Evolutionary conservation across 441 rosid genomes (phyloP), one percentile per base, ranked within the genome.

Genomic region (Macaranga tanarius): DNA sequence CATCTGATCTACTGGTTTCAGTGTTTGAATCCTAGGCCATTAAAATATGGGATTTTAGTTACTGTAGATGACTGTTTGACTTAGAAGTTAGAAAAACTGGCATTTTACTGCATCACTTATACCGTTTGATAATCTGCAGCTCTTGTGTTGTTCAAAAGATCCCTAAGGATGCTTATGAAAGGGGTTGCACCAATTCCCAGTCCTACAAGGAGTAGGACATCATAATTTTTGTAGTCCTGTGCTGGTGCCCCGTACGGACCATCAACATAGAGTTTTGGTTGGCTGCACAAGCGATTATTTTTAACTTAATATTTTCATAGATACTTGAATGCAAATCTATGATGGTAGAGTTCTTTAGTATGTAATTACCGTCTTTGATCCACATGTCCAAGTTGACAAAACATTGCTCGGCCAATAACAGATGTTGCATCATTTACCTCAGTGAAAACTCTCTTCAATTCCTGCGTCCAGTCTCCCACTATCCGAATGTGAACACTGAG

Each of bases 161-260:
- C 98, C 76, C 82, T 89, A 3, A 95, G 90, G 79, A 95, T 90
- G 89, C 99, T 95, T 59, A 95, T 79, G 79, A 93, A 93, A 73
- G 98, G 99, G 57, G 99, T 93, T 28, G 99, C 98, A 71, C 99
- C 99, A 62, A 93, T 95, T 70, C 97, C 99, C 16, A 93, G 85
- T 40, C 99, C 98, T 60, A 93, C 91, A 25, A 93, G 99, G 62
- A 95, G 98, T 81, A 95, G 80, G 60, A 95, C 97, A 65, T 95
- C 97, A 38, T 95, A 93, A 55, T 86, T 91, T 74, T 80, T 82
- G 83, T 93, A 93, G 85, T 95, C 98, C 69, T 93, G 99, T 42
- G 99, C 97, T 54, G 98, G 97, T 63, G 99, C 97, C 23, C 99
- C 99, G 38, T 91, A 95, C 22, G 99, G 99, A 67, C 99, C 99